Evolutionary conservation across 306 rosid species (phyloP).

Genomic region (Cotoneaster glaucophyllus): DNA sequence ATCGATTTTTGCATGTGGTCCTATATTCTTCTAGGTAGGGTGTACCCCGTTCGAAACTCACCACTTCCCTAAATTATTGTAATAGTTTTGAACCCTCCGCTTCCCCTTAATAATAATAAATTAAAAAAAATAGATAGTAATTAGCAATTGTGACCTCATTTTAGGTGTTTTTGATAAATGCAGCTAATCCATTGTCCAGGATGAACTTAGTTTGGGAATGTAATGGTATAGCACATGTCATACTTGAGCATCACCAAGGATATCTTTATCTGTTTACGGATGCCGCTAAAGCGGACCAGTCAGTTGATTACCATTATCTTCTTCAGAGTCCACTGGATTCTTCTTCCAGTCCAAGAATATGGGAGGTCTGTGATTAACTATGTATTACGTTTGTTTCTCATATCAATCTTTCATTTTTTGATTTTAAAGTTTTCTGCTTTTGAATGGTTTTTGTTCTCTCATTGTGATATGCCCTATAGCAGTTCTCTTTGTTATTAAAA

Average conservation of each 20-base stretch:
- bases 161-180: conserved; percentile 86
- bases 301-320: conserved; percentile 75
- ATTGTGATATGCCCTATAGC: not conserved
- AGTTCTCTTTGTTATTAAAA: not conserved
- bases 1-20: not conserved
- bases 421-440: not conserved
- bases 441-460: not conserved
- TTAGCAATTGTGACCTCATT: conserved; percentile 36
- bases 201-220: conserved; percentile 83
- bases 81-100: too few species aligned
- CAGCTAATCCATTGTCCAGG: conserved; percentile 85
- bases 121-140: conserved; percentile 4
- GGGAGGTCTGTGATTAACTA: conserved; percentile 65
- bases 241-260: conserved; percentile 79
- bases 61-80: too few species aligned
- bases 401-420: not conserved
- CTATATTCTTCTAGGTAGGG: too few species aligned
- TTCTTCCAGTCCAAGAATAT: conserved; percentile 50
- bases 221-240: conserved; percentile 66
- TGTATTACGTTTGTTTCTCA: not conserved
- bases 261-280: conserved; percentile 76
- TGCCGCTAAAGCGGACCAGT: conserved; percentile 56
- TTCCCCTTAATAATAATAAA: too few species aligned
- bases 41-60: too few species aligned
- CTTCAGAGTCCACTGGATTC: conserved; percentile 48